These are phyloP conservation scores for Albugo laibachii DNA, from an alignment of 352 stramenopile species.

Conservation along the genomic window DNA sequence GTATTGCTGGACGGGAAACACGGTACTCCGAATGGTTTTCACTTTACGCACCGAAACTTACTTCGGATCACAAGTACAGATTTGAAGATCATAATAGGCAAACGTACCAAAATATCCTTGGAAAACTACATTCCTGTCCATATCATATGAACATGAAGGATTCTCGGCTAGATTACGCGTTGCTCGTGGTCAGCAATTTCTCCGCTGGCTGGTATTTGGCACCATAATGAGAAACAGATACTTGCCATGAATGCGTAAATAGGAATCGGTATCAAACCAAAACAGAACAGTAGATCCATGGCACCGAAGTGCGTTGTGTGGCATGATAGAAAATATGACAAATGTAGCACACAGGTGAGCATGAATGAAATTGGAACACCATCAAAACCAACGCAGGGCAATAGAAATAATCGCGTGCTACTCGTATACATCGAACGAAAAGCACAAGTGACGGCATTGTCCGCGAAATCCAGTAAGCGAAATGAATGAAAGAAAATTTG, in stretches of 20 bases:
- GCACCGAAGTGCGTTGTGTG: constrained; percentile 21
- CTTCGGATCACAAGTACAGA: constrained; percentile 50
- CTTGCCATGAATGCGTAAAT: neutral
- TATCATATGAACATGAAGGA: constrained; percentile 55
- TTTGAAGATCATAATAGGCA: constrained; percentile 44
- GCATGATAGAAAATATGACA: constrained; percentile 32
- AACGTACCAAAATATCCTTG: constrained; percentile 34
- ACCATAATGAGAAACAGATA: constrained; percentile 39
- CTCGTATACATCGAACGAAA: constrained; percentile 55
- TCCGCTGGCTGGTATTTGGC: constrained; percentile 51
- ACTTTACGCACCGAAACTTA: constrained; percentile 38
- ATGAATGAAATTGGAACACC: constrained; percentile 53
- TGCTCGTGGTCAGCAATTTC: constrained; percentile 76
- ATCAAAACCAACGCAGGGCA: constrained; percentile 52
- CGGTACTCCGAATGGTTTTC: neutral
- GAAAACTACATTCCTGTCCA: constrained; percentile 42
- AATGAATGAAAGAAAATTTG: no score
- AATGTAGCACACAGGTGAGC: constrained; percentile 38
- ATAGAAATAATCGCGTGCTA: constrained; percentile 74
- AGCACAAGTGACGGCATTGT: constrained; percentile 74
- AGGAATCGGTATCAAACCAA: constrained; percentile 12
- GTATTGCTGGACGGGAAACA: no score
- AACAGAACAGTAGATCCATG: constrained; percentile 29
- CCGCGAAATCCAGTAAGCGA: no score
- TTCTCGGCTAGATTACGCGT: constrained; percentile 59